Evolutionary conservation across 2,329 filamentous ascomycete species (phyloP), one percentile per base, ranked within the genome.

Genomic region (Colletotrichum shisoi): DNA sequence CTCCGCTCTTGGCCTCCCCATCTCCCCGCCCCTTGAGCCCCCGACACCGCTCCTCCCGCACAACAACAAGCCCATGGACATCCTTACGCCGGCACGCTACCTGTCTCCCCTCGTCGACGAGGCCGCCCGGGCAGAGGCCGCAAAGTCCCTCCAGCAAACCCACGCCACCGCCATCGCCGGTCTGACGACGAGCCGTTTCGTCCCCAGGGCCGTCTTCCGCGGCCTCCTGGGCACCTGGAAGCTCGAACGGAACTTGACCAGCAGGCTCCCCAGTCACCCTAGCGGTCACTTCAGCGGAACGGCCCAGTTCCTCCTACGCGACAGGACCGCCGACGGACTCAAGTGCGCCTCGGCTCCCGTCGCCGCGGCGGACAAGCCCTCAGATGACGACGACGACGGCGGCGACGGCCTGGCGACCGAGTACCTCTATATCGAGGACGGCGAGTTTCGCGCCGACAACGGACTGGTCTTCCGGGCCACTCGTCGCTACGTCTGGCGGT

Each of bases 401-500:
- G 73, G 72, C 6, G 72, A 73, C 2, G 79, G 81, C 15, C 67
- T 74, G 0, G 83, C 80, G 0, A 73, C 82, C 27, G 89, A 92
- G 73, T 91, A 91, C 69, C 80, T 92, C 3, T 92, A 92, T 74
- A 78, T 89, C 48, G 89, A 91, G 72, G 83, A 89, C 63, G 90
- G 90, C 3, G 84, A 84, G 4, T 90, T 92, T 73, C 84, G 77
- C 27, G 86, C 87, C 4, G 78, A 83, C 1, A 81, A 80, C 34
- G 85, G 85, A 0, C 77, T 87, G 53, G 78, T 79, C 0, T 89
- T 91, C 76, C 82, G 80, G 17, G 89, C 88, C 0, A 87, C 82
- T 12, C 80, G 88, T 24, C 84, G 90, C 12, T 94, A 94, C 72
- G 82, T 92, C 1, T 93, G 91, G 81, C 85, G 91, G 0, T 93